Evolutionary conservation across 176 grass and related monocot genomes (phyloP).

Genomic region (Carex kokanica): DNA sequence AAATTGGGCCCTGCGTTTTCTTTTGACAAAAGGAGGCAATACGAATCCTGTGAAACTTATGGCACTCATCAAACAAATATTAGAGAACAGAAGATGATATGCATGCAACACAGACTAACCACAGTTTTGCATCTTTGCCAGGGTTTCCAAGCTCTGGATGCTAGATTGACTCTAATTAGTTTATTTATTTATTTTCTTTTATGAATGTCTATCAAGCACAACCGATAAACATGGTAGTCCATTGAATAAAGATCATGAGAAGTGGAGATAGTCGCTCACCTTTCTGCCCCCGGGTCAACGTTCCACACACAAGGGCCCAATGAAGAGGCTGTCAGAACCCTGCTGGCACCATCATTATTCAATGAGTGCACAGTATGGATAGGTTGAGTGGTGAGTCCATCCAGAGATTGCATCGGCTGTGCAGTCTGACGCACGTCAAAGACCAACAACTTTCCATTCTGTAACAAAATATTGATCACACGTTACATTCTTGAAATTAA

Average conservation of each 20-base stretch:
- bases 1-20: too few relatives aligned
- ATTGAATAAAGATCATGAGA: neutral
- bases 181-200: neutral
- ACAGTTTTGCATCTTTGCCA: neutral
- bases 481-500: neutral
- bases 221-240: neutral
- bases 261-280: slow-evolving; percentile 18
- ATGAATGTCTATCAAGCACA: neutral
- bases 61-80: neutral
- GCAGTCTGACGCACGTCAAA: slow-evolving; percentile 90
- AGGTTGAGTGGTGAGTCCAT: slow-evolving; percentile 57
- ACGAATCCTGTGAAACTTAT: neutral
- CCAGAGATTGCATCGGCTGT: slow-evolving; percentile 43
- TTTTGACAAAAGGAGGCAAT: too few relatives aligned
- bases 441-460: slow-evolving; percentile 86
- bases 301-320: slow-evolving; percentile 76
- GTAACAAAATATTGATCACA: slow-evolving; percentile 11
- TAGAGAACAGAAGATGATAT: neutral
- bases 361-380: slow-evolving; percentile 64
- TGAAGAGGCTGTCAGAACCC: slow-evolving; percentile 68
- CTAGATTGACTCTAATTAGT: slow-evolving; percentile 2
- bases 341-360: slow-evolving; percentile 41
- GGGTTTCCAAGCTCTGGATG: neutral
- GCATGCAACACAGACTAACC: neutral
- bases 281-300: slow-evolving; percentile 35